Base-by-base conservation (phyloP, 345 rosid genomes). In the Salix purpurea region DNA sequence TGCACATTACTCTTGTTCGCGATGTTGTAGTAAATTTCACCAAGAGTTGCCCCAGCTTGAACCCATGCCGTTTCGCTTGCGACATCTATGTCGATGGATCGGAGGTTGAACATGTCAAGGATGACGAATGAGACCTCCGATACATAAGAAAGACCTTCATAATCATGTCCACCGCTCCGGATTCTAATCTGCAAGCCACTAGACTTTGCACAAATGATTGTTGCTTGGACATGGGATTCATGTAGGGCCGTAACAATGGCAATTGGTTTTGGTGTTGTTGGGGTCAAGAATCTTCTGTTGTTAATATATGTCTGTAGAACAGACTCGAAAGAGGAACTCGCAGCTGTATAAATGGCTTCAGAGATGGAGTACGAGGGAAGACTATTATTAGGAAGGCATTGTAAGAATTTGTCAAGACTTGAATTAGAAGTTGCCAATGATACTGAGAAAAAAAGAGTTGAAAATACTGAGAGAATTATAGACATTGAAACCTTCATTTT, bases 131-230 rank as follows among this genome's bases (percentile, higher is more conserved):
- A 67, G 15, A 72, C 32, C 16, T 36, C 34, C 1, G 75, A 72
- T 7, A 14, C 44, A 4, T 72, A 72, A 7, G 75, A 72, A 39
- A 72, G 75, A 18, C 74, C 74, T 40, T 71, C 74, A 18, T 7
- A 71, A 52, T 71, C 74, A 71, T 71, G 74, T 14, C 75, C 75
- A 14, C 75, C 75, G 8, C 75, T 72, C 30, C 67, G 42, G 18
- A 72, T 37, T 16, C 67, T 58, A 65, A 72, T 12, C 23, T 58
- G 66, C 48, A 72, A n/a, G 54, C 52, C 52, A 39, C 37, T 30
- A 19, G 64, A 19, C 52, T 58, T 56, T 7, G 66, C 64, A n/a
- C 75, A 72, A 36, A 36, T 30, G 4, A 72, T 19, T 21, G 75
- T 58, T 14, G 75, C 67, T 72, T 72, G 75, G 30, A 72, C 44